Evolutionary conservation across 225 moss, liverwort and hornwort species (phyloP).

Genomic region (Rhytidiadelphus loreus): DNA sequence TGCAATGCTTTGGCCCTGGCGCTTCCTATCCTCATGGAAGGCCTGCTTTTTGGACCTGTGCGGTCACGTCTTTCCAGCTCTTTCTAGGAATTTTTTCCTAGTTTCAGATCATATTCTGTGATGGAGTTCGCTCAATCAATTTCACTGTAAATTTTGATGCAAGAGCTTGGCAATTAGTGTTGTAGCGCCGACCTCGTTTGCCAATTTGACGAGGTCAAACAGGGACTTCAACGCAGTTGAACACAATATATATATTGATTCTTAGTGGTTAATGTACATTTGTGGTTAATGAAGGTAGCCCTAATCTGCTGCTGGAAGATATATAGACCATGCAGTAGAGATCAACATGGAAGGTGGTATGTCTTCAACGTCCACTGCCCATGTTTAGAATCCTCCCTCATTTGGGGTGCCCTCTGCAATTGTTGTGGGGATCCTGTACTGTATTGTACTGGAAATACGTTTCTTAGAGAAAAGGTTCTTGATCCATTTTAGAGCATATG

Average conservation of each 20-base stretch:
- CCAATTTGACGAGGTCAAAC: background rate
- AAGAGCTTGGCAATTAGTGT: background rate
- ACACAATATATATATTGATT: background rate
- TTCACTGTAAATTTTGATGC: background rate
- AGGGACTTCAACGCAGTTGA: background rate
- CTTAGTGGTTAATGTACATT: background rate
- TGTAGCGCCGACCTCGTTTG: background rate
- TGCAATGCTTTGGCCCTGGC: background rate
- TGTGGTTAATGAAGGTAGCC: background rate
- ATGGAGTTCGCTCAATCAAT: background rate
- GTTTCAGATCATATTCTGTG: background rate
- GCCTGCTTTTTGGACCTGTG: background rate
- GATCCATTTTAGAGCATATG: background rate
- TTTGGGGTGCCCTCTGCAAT: background rate
- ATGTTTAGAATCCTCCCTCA: background rate
- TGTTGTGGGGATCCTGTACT: background rate
- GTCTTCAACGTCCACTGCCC: background rate
- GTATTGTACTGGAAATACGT: background rate
- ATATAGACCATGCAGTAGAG: background rate
- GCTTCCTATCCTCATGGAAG: background rate
- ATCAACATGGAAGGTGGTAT: background rate
- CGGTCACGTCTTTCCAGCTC: background rate
- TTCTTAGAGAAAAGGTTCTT: background rate
- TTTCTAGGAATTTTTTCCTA: background rate
- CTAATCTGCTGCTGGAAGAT: background rate